These are phyloP conservation scores for Chloropicon primus DNA, from an alignment of 139 green algal genomes.

Conservation along the genomic window DNA sequence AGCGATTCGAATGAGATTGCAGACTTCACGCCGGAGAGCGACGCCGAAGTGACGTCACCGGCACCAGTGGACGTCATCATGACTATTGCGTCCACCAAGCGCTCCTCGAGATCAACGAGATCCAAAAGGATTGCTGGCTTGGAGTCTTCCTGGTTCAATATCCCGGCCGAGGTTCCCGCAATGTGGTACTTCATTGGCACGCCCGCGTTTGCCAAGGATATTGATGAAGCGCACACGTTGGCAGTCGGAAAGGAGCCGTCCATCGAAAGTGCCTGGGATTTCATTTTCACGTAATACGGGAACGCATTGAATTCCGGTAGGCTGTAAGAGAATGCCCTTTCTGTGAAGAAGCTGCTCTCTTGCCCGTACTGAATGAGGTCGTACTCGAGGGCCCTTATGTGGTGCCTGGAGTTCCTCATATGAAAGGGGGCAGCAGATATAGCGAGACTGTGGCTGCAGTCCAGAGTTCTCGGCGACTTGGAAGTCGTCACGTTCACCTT, in stretches of 20 bases:
- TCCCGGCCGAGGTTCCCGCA: neutral
- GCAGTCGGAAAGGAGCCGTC: neutral
- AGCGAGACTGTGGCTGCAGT: neutral
- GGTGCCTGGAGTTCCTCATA: neutral
- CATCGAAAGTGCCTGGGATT: neutral
- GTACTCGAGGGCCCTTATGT: neutral
- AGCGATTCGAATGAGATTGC: neutral
- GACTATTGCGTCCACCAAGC: neutral
- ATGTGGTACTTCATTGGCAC: neutral
- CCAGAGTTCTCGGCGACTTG: neutral
- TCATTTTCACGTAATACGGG: neutral
- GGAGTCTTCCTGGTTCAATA: neutral
- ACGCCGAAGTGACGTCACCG: neutral
- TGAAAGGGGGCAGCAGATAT: neutral
- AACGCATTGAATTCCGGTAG: neutral
- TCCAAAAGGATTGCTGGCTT: neutral
- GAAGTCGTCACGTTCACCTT: neutral
- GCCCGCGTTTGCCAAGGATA: neutral
- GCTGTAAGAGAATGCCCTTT: neutral
- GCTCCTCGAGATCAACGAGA: neutral
- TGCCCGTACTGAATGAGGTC: neutral
- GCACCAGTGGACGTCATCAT: neutral
- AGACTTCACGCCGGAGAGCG: neutral
- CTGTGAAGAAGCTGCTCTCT: neutral
- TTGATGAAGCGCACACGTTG: neutral